These are phyloP conservation scores for Glycine latifolia DNA, from an alignment of 306 rosid genomes.

Conservation along the genomic window DNA sequence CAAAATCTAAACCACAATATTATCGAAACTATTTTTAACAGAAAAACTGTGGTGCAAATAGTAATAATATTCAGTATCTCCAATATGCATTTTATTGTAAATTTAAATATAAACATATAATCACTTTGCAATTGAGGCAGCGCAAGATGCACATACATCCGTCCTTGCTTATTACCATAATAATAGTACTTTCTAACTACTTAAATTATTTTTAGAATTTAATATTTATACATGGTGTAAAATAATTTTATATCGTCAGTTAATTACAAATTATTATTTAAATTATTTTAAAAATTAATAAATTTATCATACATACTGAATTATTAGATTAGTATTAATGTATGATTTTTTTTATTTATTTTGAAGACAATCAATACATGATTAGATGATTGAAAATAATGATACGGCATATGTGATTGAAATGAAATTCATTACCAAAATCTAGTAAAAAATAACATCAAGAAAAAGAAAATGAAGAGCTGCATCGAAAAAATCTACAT, in stretches of 20 bases:
- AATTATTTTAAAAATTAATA: too few relatives aligned
- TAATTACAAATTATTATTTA: too few relatives aligned
- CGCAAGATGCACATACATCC: background rate
- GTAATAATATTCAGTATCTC: background rate
- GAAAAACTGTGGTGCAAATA: background rate
- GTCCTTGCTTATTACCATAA: background rate
- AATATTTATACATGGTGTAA: too few relatives aligned
- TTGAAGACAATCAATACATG: background rate
- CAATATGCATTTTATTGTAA: background rate
- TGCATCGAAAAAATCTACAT: background rate
- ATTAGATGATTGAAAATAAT: background rate
- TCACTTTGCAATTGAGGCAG: background rate
- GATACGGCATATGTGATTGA: background rate
- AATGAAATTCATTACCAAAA: background rate
- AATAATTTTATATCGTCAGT: too few relatives aligned
- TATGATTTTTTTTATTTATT: too few relatives aligned
- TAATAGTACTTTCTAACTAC: background rate
- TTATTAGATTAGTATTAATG: too few relatives aligned
- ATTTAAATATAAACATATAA: background rate
- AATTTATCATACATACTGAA: too few relatives aligned
- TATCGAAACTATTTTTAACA: background rate
- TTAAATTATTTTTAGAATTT: background rate
- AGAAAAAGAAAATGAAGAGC: background rate
- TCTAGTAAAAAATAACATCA: background rate
- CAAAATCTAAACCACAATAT: background rate